These are phyloP conservation scores for Paracorniculantispora psalliotae DNA, from an alignment of 2,329 filamentous ascomycete species.

Conservation along the genomic window DNA sequence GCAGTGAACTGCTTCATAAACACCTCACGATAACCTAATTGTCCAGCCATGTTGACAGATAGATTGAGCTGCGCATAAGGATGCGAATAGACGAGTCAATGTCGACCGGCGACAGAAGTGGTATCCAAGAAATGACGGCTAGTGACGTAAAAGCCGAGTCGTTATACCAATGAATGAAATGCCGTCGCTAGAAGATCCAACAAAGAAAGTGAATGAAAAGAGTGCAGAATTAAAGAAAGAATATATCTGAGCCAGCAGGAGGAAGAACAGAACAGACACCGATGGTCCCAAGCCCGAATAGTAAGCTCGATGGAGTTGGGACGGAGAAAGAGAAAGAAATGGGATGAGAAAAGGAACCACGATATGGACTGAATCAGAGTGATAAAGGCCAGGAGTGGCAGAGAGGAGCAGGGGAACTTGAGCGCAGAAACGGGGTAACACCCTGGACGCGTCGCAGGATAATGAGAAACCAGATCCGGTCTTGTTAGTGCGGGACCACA, in stretches of 20 bases:
- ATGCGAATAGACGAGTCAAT: slow-evolving; percentile 29
- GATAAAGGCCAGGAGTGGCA: slow-evolving; percentile 7
- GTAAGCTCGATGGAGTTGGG: neutral
- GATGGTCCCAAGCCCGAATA: slow-evolving; percentile 12
- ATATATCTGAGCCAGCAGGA: slow-evolving; percentile 58
- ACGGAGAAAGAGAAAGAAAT: slow-evolving; percentile 20
- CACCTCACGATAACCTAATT: slow-evolving; percentile 39
- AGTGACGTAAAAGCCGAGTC: neutral
- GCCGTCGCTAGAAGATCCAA: neutral
- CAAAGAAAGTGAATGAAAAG: neutral
- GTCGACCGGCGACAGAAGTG: slow-evolving; percentile 51
- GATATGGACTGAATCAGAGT: slow-evolving; percentile 10
- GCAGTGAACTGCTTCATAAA: slow-evolving; percentile 62
- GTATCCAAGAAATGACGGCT: neutral
- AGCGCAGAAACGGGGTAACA: slow-evolving; percentile 3
- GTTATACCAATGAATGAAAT: neutral
- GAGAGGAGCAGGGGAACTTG: neutral
- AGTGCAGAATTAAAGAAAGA: slow-evolving; percentile 26
- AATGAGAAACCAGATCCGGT: slow-evolving; percentile 12
- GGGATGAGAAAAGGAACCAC: slow-evolving; percentile 15
- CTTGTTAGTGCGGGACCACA: slow-evolving; percentile 5
- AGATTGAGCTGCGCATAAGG: slow-evolving; percentile 17
- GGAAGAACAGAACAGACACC: slow-evolving; percentile 19
- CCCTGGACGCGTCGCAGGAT: slow-evolving; percentile 10
- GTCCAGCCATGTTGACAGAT: slow-evolving; percentile 30